Evolutionary conservation across 805 yeast species (phyloP).

Genomic region (Ogataea pignaliae): DNA sequence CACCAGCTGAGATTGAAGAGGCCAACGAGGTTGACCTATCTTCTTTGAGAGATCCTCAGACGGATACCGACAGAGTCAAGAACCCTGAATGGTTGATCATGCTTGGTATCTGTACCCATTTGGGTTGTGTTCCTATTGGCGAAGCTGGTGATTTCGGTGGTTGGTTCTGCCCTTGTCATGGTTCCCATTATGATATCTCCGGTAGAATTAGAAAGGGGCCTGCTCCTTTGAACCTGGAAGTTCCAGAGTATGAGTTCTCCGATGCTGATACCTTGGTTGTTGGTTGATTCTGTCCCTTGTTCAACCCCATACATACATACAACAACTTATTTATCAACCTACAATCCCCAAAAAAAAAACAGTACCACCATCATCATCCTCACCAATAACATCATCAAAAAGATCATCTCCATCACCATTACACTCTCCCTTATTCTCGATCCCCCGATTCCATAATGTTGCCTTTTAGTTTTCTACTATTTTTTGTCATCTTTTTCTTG

Average conservation of each 20-base stretch:
- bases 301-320: too few species aligned
- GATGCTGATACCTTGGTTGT: constrained; percentile 74
- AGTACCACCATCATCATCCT: too few species aligned
- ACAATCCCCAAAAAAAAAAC: too few species aligned
- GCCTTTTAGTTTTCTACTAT: too few species aligned
- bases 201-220: constrained; percentile 99
- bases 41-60: constrained; percentile 88
- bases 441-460: too few species aligned
- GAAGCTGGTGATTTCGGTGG: constrained; percentile 99
- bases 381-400: too few species aligned
- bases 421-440: too few species aligned
- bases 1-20: constrained; percentile 86
- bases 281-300: constrained; percentile 51
- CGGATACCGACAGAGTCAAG: constrained; percentile 88
- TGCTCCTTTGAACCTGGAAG: constrained; percentile 97
- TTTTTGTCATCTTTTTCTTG: too few species aligned
- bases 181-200: constrained; percentile 99
- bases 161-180: constrained; percentile 99
- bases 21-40: constrained; percentile 80
- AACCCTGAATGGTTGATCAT: constrained; percentile 98
- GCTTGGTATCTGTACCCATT: constrained; percentile 99
- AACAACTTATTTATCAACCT: too few species aligned
- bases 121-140: constrained; percentile 99
- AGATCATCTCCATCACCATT: too few species aligned
- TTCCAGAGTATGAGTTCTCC: constrained; percentile 83